Base-by-base conservation (phyloP, 2,329 filamentous ascomycete species). In the Neodidymelliopsis sp. region DNA sequence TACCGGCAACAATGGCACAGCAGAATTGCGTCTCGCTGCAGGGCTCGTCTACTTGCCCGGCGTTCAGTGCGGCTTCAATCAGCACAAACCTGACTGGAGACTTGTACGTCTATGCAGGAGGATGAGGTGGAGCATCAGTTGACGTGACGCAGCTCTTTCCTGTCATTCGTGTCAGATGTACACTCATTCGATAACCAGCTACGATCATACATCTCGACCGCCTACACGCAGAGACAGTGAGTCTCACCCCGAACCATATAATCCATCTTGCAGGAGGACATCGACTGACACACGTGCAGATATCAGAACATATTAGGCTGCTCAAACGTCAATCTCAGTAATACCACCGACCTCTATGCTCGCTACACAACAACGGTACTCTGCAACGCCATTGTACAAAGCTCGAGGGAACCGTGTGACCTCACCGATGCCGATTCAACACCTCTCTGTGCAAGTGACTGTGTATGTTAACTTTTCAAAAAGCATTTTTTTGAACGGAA, bases 381-480 rank as follows among this genome's bases (percentile, higher is more conserved):
- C 57, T 99, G 94, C 81, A 97, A 95, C 79, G 83, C 90, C 58
- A 89, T 99, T 67, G 84, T 99, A 39, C 94, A 99, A 74, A 92
- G 91, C 69, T 97, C 94, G 4, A 85, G 88, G 63, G 69, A 75
- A 9, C 69, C 81, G 19, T 99, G 94, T 74, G 74, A 77, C 15
- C 76, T 95, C 34, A 82, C 86, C 0, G 72, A 79, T n/a, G 75
- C 80, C 22, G 77, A 86, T 30, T 84, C 89, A 4, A 79, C 80
- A 49, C 91, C 94, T 2, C 79, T 97, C 12, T 99, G 94, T 73
- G 94, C 93, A 34, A 88, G 94, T 56, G 87, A 89, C 57, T 99
- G 94, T 74, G 90, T 90, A 78, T 66, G 86, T 79, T 38, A 48
- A 34, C 20, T 12, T 39, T 37, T 22, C 28, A 42, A n/a, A n/a